These are phyloP conservation scores for Podila clonocystis DNA, from an alignment of 192 early-diverging fungal genomes.

Conservation along the genomic window DNA sequence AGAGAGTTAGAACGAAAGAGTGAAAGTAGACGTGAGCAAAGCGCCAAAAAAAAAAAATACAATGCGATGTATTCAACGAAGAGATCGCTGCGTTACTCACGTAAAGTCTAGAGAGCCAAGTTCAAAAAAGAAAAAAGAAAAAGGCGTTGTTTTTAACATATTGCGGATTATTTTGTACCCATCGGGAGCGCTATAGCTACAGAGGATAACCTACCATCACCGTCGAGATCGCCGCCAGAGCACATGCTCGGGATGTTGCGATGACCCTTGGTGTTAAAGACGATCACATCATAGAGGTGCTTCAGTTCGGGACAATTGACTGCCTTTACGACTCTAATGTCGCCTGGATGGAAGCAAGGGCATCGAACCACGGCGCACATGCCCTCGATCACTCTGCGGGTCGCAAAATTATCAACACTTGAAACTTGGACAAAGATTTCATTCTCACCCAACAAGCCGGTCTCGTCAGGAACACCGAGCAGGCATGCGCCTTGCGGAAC, in stretches of 20 bases:
- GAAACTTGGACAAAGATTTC: conserved; percentile 64
- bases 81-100: not conserved
- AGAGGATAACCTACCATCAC: conserved; percentile 60
- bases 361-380: conserved; percentile 60
- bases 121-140: not conserved
- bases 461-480: conserved; percentile 67
- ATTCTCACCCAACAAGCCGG: conserved; percentile 41
- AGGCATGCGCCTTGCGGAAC: conserved; percentile 63
- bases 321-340: conserved; percentile 65
- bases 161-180: no score
- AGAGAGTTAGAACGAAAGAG: not conserved
- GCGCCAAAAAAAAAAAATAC: not conserved
- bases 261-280: conserved; percentile 73
- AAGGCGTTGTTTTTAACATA: not conserved
- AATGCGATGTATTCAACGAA: not conserved
- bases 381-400: conserved; percentile 45
- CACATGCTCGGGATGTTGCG: conserved; percentile 81
- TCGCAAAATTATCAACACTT: conserved; percentile 15
- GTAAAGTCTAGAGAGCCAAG: conserved; percentile 5
- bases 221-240: conserved; percentile 85
- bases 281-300: conserved; percentile 74
- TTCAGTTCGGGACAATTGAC: conserved; percentile 58
- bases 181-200: not conserved
- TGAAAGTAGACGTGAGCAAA: not conserved
- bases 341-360: conserved; percentile 78